Percentiles rank a stretch among this genome's conserved stretches.
phyloP scores from a whole-genome alignment of 1,284 basidiomycete species.

The Chalciporus sp. region DNA sequence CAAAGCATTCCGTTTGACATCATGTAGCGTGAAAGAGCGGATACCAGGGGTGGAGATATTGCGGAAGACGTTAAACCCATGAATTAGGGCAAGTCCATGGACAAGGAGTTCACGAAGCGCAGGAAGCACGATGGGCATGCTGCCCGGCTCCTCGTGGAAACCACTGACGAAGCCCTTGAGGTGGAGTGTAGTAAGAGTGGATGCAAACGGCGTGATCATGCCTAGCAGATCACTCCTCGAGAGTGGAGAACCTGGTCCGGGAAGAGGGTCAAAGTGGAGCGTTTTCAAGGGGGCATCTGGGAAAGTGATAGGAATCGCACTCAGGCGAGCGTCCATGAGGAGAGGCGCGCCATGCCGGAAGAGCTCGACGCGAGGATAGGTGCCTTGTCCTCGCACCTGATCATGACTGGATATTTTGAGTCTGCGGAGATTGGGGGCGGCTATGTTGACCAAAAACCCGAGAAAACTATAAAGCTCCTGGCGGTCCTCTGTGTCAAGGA shows the following conservation, averaged over 20 bases:
- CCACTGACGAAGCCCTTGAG: slow-evolving; percentile 36
- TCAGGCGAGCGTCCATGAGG: slow-evolving; percentile 32
- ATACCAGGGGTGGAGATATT: slow-evolving; percentile 37
- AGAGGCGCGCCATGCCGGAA: slow-evolving; percentile 32
- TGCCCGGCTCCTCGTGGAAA: slow-evolving; percentile 37
- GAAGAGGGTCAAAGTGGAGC: slow-evolving; percentile 34
- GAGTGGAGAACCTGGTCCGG: slow-evolving; percentile 30
- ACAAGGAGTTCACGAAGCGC: slow-evolving; percentile 31
- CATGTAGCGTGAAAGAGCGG: slow-evolving; percentile 27
- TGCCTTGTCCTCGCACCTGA: slow-evolving; percentile 26
- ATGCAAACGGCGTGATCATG: slow-evolving; percentile 32
- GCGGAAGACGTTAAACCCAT: slow-evolving; percentile 38
- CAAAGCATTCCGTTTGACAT: slow-evolving; percentile 31
- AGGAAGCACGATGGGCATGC: slow-evolving; percentile 33
- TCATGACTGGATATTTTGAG: slow-evolving; percentile 35
- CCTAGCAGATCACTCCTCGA: slow-evolving; percentile 30
- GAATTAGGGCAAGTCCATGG: slow-evolving; percentile 34
- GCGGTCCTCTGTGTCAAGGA: slow-evolving; percentile 34
- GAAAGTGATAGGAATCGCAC: slow-evolving; percentile 36
- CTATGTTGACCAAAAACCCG: slow-evolving; percentile 21
- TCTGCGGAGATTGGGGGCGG: slow-evolving; percentile 31
- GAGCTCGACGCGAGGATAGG: slow-evolving; percentile 31
- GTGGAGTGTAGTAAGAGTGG: slow-evolving; percentile 34
- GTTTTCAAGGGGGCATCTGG: slow-evolving; percentile 26
- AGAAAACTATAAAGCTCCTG: slow-evolving; percentile 31